These are phyloP conservation scores for Blastocystis sp. DNA, from an alignment of 352 stramenopile genomes.

Conservation along the genomic window DNA sequence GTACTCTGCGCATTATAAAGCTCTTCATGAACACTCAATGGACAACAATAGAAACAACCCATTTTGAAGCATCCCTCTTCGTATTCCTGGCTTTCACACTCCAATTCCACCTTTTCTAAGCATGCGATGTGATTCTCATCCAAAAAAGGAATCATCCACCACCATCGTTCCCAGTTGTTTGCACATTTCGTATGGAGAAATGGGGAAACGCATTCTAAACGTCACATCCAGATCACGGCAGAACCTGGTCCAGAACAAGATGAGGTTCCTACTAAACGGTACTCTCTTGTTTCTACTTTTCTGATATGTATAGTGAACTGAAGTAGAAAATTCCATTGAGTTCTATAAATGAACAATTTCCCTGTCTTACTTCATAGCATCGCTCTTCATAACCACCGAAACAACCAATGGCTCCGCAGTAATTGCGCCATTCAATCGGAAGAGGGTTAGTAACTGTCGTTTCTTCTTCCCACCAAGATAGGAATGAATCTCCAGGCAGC, in stretches of 20 bases:
- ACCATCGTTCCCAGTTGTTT: conserved; percentile 1
- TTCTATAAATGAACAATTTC: background rate
- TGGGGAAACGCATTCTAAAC: background rate
- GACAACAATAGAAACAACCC: background rate
- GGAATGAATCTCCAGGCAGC: background rate
- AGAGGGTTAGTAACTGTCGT: background rate
- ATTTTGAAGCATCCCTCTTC: background rate
- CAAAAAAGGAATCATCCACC: background rate
- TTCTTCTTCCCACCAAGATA: conserved; percentile 15
- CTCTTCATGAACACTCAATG: background rate
- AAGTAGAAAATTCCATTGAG: background rate
- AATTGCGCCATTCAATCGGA: background rate
- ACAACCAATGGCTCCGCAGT: background rate
- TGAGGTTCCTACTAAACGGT: background rate
- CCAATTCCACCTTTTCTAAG: background rate
- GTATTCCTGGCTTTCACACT: background rate
- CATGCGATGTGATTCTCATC: background rate
- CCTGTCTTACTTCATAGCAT: background rate
- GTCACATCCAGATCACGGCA: background rate
- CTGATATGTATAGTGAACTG: background rate
- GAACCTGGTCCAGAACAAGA: background rate
- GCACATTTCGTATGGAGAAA: background rate
- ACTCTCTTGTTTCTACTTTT: background rate
- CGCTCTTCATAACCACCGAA: background rate
- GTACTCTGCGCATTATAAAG: background rate